A percentile compares a stretch with the other conserved stretches of the same genome.
Conservation (phyloP, 2,329 filamentous ascomycete species). For the Pleurostoma richardsiae region DNA sequence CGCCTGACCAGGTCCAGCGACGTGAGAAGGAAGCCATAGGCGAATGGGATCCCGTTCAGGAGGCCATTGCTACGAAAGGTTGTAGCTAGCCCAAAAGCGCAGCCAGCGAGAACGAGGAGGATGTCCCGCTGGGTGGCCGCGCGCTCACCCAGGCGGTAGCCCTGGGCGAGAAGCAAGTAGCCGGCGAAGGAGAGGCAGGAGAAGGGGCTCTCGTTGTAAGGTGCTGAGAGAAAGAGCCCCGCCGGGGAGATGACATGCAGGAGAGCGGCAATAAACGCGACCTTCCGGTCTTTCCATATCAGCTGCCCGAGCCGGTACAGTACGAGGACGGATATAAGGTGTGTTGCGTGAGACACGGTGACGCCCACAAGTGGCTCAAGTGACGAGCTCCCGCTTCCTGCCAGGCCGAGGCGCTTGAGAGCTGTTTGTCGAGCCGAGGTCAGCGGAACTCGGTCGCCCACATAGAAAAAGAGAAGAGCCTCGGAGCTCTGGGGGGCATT, state of each 20-base stretch:
- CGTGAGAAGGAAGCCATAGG: constrained; percentile 48
- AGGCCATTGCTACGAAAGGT: constrained; percentile 82
- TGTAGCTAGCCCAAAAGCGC: constrained; percentile 67
- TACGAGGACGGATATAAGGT: constrained; percentile 69
- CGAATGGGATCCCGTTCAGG: constrained; percentile 72
- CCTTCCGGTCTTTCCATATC: constrained; percentile 43
- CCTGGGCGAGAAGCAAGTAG: constrained; percentile 61
- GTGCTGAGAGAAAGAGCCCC: constrained; percentile 82
- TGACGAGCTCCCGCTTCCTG: background rate
- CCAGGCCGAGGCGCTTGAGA: constrained; percentile 2
- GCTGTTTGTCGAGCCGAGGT: background rate
- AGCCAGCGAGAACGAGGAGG: constrained; percentile 56
- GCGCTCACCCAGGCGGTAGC: constrained; percentile 22
- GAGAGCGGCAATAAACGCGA: constrained; percentile 63
- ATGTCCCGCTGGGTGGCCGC: constrained; percentile 32
- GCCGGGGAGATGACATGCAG: constrained; percentile 84
- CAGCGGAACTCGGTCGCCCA: constrained; percentile 2
- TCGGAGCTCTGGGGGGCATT: background rate
- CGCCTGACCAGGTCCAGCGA: constrained; percentile 24
- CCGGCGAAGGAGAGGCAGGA: constrained; percentile 73
- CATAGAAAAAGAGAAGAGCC: background rate
- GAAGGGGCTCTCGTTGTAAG: constrained; percentile 78
- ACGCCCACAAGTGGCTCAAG: constrained; percentile 54
- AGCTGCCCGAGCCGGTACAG: constrained; percentile 62
- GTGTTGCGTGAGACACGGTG: constrained; percentile 64